A percentile compares a stretch with the other conserved stretches of the same genome.
Evolutionary conservation across 805 yeast species (phyloP).

Genomic region (Lipomyces yamadae): DNA sequence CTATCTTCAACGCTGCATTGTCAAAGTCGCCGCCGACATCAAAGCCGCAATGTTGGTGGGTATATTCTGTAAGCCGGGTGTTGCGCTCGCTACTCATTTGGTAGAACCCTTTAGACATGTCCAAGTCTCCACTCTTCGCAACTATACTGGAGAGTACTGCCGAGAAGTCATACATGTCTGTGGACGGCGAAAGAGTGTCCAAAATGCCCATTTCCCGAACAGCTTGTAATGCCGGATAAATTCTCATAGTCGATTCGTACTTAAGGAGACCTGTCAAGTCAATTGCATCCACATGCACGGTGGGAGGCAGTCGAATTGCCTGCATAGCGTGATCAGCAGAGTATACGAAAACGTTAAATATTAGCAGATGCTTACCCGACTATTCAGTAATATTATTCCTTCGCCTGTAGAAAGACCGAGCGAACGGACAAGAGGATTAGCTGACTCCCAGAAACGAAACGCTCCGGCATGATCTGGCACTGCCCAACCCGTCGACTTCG

Average conservation of each 20-base stretch:
- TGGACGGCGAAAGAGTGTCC: neutral
- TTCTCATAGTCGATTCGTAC: conserved; percentile 34
- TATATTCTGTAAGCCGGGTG: conserved; percentile 6
- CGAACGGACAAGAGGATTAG: conserved; percentile 4
- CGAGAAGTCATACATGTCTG: conserved; percentile 19
- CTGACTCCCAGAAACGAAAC: conserved; percentile 28
- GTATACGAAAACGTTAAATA: neutral
- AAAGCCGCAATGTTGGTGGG: conserved; percentile 25
- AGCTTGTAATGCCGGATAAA: conserved; percentile 29
- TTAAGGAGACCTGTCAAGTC: conserved; percentile 39
- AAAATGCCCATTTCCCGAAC: conserved; percentile 17
- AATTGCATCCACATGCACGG: conserved; percentile 11
- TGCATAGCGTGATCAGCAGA: neutral
- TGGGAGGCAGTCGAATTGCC: conserved; percentile 19
- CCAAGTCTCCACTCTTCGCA: conserved; percentile 18
- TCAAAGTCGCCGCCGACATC: conserved; percentile 40
- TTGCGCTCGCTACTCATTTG: conserved; percentile 14
- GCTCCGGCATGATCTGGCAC: conserved; percentile 31
- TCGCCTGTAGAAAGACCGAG: conserved; percentile 14
- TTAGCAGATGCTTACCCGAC: conserved; percentile 18
- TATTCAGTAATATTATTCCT: conserved; percentile 15
- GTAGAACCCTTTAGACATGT: conserved; percentile 19
- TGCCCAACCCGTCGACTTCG: conserved; percentile 32
- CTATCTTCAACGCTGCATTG: conserved; percentile 56
- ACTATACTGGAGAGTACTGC: conserved; percentile 22